Base-by-base conservation (phyloP, 2,329 filamentous ascomycete genomes). In the Trichoderma afroharzianum region DNA sequence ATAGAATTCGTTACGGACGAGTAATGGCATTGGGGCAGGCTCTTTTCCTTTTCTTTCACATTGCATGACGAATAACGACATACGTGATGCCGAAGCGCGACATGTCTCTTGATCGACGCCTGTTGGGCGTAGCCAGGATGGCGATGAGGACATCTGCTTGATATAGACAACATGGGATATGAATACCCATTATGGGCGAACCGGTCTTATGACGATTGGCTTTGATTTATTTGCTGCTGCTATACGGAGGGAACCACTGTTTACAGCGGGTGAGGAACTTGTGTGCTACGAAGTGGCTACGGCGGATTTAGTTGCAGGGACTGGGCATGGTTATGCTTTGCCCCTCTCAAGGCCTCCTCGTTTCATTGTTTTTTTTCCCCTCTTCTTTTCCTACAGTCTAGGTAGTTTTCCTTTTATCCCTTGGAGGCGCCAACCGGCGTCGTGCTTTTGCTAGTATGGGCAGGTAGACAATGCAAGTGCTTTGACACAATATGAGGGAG, bases 1-100 rank as follows among this genome's bases (percentile, higher is more conserved):
- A 91, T 99, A 75, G 96, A 98, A 81, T 97, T 94, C 78, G 82
- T 93, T 71, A 68, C 68, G 15, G 91, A 93, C 80, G 86, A 88
- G 33, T 83, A 75, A 75, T 53, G 64, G 28, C 33, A 32, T 21
- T n/a, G 28, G 21, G n/a, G 32, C 32, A 57, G 5, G 21, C 12
- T 21, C 28, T 59, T n/a, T 33, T 3, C 18, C 4, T 30, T 50
- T 26, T n/a, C n/a, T 53, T 69, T 50, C n/a, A 18, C 39, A 55
- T 55, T 71, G n/a, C 53, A 71, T 64, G 36, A 64, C 36, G 68
- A 57, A 33, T 70, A 32, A 63, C 47, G 68, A 63, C 59, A 32
- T 57, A 36, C 15, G 57, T 58, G 50, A 67, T 67, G 63, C 63
- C 36, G 30, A 14, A 67, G 8, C 57, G 15, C 28, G 30, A 36